These are phyloP conservation scores for Colletotrichum tropicale DNA, from an alignment of 2,329 filamentous ascomycete genomes.

Conservation along the genomic window DNA sequence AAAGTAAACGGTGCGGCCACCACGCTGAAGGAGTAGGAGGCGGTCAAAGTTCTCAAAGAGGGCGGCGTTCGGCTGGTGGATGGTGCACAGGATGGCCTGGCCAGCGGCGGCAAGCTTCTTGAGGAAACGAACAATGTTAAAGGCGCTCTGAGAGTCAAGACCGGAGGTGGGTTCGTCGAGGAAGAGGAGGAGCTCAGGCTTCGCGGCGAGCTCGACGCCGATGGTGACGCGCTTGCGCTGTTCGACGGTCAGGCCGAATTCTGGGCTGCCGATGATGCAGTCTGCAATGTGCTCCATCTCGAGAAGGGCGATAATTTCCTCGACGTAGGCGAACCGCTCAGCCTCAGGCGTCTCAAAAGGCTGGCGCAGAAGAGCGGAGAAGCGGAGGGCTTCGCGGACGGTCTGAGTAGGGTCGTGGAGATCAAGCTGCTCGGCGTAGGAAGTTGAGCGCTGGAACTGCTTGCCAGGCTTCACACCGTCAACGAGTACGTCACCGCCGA, in stretches of 20 bases:
- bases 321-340: conserved; percentile 65
- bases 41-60: conserved; percentile 90
- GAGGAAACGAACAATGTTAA: conserved; percentile 80
- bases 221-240: conserved; percentile 83
- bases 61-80: conserved; percentile 86
- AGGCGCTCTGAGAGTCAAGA: conserved; percentile 73
- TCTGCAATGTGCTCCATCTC: conserved; percentile 66
- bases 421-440: conserved; percentile 67
- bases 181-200: conserved; percentile 77
- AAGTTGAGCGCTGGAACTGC: conserved; percentile 66
- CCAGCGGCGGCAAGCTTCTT: conserved; percentile 78
- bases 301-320: conserved; percentile 63
- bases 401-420: conserved; percentile 67
- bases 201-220: conserved; percentile 86
- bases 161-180: conserved; percentile 81
- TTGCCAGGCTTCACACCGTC: conserved; percentile 61
- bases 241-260: conserved; percentile 74
- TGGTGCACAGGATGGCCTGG: conserved; percentile 89
- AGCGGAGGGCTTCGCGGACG: conserved; percentile 66
- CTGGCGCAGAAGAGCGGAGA: conserved; percentile 67
- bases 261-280: conserved; percentile 60
- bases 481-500: conserved; percentile 60
- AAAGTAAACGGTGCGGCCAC: conserved; percentile 85
- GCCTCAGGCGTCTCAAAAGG: conserved; percentile 54
- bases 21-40: conserved; percentile 77